phyloP scores from a whole-genome alignment of 2,329 filamentous ascomycete genomes.

The Aureobasidium sp. region DNA sequence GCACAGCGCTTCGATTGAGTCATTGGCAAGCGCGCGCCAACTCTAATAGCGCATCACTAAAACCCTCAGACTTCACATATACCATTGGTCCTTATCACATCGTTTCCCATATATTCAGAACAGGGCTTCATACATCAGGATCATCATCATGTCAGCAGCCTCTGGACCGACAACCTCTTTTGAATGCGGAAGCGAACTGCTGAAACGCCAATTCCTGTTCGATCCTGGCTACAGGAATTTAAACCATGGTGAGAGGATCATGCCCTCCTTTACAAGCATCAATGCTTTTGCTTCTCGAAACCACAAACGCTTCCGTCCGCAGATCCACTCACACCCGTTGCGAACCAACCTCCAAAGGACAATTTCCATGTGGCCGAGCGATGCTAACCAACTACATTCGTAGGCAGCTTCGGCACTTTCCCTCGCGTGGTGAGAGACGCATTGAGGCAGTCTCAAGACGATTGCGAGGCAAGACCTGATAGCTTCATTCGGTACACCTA shows the following conservation, averaged over 20 bases:
- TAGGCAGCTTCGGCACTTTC: constrained; percentile 72
- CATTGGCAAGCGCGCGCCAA: background rate
- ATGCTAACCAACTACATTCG: background rate
- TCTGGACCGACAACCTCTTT: constrained; percentile 13
- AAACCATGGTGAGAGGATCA: constrained; percentile 62
- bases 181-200: constrained; percentile 33
- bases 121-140: background rate
- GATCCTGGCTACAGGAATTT: constrained; percentile 60
- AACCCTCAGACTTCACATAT: background rate
- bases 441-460: constrained; percentile 57
- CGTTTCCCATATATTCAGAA: background rate
- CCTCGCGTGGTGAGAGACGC: constrained; percentile 53
- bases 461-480: constrained; percentile 62
- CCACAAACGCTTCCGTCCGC: background rate
- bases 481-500: constrained; percentile 65
- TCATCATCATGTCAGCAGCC: background rate
- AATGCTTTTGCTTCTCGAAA: background rate
- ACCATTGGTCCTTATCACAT: background rate
- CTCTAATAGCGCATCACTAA: background rate
- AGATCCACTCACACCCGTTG: background rate
- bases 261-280: constrained; percentile 1
- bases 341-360: background rate
- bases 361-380: background rate
- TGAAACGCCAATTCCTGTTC: constrained; percentile 58
- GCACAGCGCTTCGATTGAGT: background rate